Evolutionary conservation across 768 basidiomycete genomes (phyloP).

Genomic region (Lentinula boryana): DNA sequence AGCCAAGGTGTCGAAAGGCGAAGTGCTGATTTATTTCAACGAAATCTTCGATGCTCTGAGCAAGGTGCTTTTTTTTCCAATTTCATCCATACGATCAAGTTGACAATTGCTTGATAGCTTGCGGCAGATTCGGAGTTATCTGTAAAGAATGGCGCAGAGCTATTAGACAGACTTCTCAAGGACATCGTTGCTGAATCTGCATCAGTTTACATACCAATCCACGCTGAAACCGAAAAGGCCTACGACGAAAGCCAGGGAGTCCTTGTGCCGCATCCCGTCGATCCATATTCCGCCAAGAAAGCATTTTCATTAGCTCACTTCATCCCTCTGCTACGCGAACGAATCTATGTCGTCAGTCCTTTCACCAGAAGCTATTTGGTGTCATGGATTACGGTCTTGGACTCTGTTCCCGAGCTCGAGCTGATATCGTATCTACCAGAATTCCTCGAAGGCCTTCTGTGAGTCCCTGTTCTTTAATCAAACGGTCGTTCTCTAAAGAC

Average conservation of each 20-base stretch:
- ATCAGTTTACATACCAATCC: slow-evolving; percentile 87
- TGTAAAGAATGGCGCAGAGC: slow-evolving; percentile 97
- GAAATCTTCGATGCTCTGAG: slow-evolving; percentile 96
- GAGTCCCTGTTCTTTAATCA: slow-evolving; percentile 23
- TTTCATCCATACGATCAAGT: not conserved
- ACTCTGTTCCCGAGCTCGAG: slow-evolving; percentile 95
- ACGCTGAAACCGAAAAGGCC: slow-evolving; percentile 71
- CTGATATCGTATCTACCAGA: slow-evolving; percentile 92
- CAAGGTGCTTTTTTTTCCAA: slow-evolving; percentile 56
- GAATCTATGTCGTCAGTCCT: slow-evolving; percentile 93
- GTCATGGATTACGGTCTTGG: slow-evolving; percentile 92
- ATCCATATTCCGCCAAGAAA: slow-evolving; percentile 42
- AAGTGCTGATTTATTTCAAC: slow-evolving; percentile 95
- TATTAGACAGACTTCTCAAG: slow-evolving; percentile 93
- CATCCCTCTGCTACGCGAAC: slow-evolving; percentile 87
- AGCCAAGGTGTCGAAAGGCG: slow-evolving; percentile 94
- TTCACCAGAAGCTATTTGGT: slow-evolving; percentile 96
- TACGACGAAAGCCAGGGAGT: slow-evolving; percentile 55
- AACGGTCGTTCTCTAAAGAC: slow-evolving; percentile 7
- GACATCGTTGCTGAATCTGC: slow-evolving; percentile 98
- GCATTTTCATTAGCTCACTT: slow-evolving; percentile 95
- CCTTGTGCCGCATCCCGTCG: slow-evolving; percentile 56
- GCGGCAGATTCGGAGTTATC: slow-evolving; percentile 93
- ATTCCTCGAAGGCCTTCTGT: slow-evolving; percentile 92
- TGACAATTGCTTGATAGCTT: slow-evolving; percentile 49